A percentile compares a stretch with the other conserved stretches of the same genome.
Evolutionary conservation across 2,329 filamentous ascomycete species (phyloP).

Genomic region (Hymenoscyphus fructigenus): DNA sequence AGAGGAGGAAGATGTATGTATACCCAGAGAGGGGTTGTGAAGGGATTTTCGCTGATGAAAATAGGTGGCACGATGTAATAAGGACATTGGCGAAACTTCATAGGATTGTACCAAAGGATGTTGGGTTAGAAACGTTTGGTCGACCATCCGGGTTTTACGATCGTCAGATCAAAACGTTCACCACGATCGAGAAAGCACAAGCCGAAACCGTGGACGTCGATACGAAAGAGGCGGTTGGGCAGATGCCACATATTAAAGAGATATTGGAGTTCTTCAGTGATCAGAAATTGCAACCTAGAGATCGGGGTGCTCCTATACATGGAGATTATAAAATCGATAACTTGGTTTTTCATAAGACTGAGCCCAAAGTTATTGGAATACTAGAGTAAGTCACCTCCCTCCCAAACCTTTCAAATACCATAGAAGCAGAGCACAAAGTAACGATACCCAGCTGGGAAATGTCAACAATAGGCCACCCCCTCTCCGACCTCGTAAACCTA

Average conservation of each 20-base stretch:
- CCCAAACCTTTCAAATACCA: no score
- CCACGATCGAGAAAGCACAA: conserved; percentile 75
- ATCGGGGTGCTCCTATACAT: conserved; percentile 79
- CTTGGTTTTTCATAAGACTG: conserved; percentile 83
- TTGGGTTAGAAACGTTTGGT: conserved; percentile 73
- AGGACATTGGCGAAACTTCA: conserved; percentile 84
- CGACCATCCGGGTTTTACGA: conserved; percentile 75
- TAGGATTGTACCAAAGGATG: conserved; percentile 62
- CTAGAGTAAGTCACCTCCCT: conserved; percentile 62
- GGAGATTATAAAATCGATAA: conserved; percentile 98
- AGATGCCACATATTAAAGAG: conserved; percentile 79
- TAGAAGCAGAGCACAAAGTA: conserved; percentile 5
- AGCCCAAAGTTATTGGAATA: conserved; percentile 86
- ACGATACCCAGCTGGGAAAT: conserved; percentile 74
- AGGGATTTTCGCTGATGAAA: conserved; percentile 8
- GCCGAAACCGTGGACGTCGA: conserved; percentile 74
- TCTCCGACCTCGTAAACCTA: conserved; percentile 87
- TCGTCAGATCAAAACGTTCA: conserved; percentile 82
- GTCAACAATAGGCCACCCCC: conserved; percentile 94
- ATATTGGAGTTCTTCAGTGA: conserved; percentile 78
- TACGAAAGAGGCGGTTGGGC: conserved; percentile 72
- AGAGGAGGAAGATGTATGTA: conserved; percentile 70
- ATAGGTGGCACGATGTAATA: conserved; percentile 78
- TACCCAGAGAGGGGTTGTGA: not conserved
- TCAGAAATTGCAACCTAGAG: conserved; percentile 67